A percentile compares a stretch with the other conserved stretches of the same genome.
Evolutionary conservation across 768 basidiomycete species (phyloP).

Genomic region (Termitomyces sp.): DNA sequence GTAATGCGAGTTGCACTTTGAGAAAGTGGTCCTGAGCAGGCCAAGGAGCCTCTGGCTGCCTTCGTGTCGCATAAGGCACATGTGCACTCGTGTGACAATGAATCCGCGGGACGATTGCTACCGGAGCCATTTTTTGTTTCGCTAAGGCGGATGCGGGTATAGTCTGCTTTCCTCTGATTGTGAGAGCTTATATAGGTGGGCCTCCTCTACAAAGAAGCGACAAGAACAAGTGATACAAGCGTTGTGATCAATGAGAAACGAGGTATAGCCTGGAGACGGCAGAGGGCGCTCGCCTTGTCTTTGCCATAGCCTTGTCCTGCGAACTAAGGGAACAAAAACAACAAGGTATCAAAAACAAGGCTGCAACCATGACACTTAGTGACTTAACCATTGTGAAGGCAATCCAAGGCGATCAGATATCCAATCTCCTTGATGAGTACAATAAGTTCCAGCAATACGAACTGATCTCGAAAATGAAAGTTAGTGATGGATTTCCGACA

Average conservation of each 20-base stretch:
- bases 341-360: conserved; percentile 14
- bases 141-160: neutral
- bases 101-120: conserved; percentile 2
- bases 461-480: neutral
- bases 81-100: neutral
- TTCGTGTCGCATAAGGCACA: conserved; percentile 5
- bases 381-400: neutral
- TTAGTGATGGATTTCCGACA: neutral
- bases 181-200: conserved; percentile 9
- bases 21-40: conserved; percentile 11
- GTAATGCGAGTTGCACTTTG: conserved; percentile 25
- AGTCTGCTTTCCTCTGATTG: neutral
- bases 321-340: conserved; percentile 11
- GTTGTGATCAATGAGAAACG: conserved; percentile 12
- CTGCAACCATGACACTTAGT: neutral
- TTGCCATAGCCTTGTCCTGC: conserved; percentile 3
- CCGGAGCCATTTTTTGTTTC: conserved; percentile 4
- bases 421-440: neutral
- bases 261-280: conserved; percentile 12
- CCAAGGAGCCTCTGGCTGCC: conserved; percentile 1
- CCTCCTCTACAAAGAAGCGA: conserved; percentile 6
- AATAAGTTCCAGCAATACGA: neutral
- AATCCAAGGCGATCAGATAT: neutral
- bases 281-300: conserved; percentile 5
- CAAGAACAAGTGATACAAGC: conserved; percentile 13